Evolutionary conservation across 192 early-diverging fungal species (phyloP), one percentile per base, ranked within the genome.

Genomic region (Entomortierella lignicola): DNA sequence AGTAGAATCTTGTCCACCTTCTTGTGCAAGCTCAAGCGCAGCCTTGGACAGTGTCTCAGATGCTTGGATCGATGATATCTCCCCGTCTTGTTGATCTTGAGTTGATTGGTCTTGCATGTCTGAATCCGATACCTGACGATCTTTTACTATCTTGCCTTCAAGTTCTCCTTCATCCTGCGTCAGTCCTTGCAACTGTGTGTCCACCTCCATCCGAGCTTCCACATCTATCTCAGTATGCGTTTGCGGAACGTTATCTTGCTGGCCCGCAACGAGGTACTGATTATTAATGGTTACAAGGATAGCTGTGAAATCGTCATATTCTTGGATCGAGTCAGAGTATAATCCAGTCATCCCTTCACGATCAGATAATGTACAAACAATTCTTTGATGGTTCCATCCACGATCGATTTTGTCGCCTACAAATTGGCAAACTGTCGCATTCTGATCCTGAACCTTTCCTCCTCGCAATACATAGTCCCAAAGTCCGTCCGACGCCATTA

Each of bases 221-320:
- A 42, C 39, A 42, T 42, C 39, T n/a, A n/a, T n/a, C n/a, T n/a
- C n/a, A n/a, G n/a, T 31, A 8, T 23, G 55, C 29, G 5, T 15
- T 30, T 55, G 31, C 7, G 48, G 30, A 26, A 3, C 32, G 15
- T 15, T 15, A 5, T 20, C 44, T 47, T 15, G 44, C 15, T 4
- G 44, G 44, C 54, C 8, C 48, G 17, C 30, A 31, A 48, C 21
- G 2, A 23, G 27, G 4, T 64, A 61, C 23, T 26, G 29, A 2
- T 55, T 60, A 41, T 42, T 56, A 25, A 77, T 58, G 2, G 47
- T 50, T 25, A 86, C 81, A 18, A 88, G 65, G 50, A 88, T 81
- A 34, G 83, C 80, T 12, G 87, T 88, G 55, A 85, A 86, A 77
- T 88, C 87, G 59, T 85, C 85, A 71, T 86, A 88, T 37, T 85